A percentile compares a stretch with the other conserved stretches of the same genome.
Evolutionary conservation across 805 yeast species (phyloP).

Genomic region (Ogataea salicorniae): DNA sequence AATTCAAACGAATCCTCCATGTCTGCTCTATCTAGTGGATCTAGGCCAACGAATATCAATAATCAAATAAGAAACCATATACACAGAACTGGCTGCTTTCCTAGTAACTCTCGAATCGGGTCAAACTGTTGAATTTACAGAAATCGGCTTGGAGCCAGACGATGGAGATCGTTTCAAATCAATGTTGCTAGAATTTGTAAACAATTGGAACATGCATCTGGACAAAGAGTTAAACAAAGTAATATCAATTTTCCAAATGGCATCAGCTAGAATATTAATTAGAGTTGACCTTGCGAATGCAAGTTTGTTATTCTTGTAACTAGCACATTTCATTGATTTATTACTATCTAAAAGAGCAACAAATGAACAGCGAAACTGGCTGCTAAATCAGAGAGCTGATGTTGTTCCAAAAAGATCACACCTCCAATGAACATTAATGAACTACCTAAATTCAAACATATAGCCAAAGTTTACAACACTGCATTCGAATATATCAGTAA

Average conservation of each 20-base stretch:
- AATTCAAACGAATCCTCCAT: constrained; percentile 7
- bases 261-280: constrained; percentile 10
- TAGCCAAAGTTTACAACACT: constrained; percentile 11
- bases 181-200: constrained; percentile 9
- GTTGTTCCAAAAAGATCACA: constrained; percentile 6
- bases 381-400: constrained; percentile 5
- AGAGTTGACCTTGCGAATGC: constrained; percentile 9
- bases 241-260: constrained; percentile 7
- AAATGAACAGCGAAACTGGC: constrained; percentile 2
- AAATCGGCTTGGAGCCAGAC: constrained; percentile 4
- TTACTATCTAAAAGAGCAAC: constrained; percentile 6
- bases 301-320: constrained; percentile 8
- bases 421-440: constrained; percentile 11
- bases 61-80: constrained; percentile 7
- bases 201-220: not conserved
- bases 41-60: constrained; percentile 1
- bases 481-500: constrained; percentile 8
- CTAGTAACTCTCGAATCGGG: constrained; percentile 10
- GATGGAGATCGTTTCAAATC: constrained; percentile 9
- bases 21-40: constrained; percentile 1
- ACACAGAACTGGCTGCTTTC: constrained; percentile 6
- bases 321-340: constrained; percentile 14
- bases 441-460: constrained; percentile 11
- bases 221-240: constrained; percentile 7
- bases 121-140: constrained; percentile 5